These are phyloP conservation scores for Thecaphora thlaspeos DNA, from an alignment of 1,284 basidiomycete genomes.

Conservation along the genomic window DNA sequence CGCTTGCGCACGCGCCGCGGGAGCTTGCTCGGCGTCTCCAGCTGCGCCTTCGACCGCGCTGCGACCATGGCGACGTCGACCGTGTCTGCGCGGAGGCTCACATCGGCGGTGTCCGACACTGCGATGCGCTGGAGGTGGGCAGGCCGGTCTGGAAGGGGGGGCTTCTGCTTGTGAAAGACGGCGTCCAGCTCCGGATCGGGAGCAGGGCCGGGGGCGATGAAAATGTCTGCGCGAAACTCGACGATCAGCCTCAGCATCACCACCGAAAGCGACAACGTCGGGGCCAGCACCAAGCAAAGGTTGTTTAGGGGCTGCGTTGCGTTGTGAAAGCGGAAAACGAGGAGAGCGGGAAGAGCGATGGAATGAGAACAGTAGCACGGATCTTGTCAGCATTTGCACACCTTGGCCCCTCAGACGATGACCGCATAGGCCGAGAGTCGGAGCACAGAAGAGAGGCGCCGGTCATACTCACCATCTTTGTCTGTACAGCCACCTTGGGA, in stretches of 20 bases:
- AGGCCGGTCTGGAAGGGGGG: background rate
- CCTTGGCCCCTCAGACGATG: too few species aligned
- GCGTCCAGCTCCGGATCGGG: slow-evolving; percentile 11
- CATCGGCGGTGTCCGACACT: background rate
- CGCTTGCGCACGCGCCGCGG: slow-evolving; percentile 20
- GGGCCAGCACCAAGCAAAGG: slow-evolving; percentile 49
- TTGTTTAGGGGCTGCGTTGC: slow-evolving; percentile 36
- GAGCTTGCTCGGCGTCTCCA: slow-evolving; percentile 17
- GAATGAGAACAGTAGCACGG: background rate
- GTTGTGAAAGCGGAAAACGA: background rate
- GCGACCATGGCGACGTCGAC: slow-evolving; percentile 6
- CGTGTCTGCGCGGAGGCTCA: background rate
- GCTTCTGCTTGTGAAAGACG: background rate
- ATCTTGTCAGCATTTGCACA: background rate
- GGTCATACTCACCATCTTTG: slow-evolving; percentile 39
- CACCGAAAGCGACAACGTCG: slow-evolving; percentile 47
- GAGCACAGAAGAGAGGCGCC: background rate
- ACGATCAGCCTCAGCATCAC: slow-evolving; percentile 43
- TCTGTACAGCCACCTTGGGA: slow-evolving; percentile 25
- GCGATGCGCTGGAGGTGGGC: background rate
- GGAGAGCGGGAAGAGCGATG: background rate
- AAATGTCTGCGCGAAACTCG: slow-evolving; percentile 25
- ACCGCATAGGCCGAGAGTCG: background rate
- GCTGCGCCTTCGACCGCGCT: background rate
- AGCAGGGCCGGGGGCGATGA: slow-evolving; percentile 11